Evolutionary conservation across 805 yeast genomes (phyloP).

Genomic region (Tanozyma kutaoensis): DNA sequence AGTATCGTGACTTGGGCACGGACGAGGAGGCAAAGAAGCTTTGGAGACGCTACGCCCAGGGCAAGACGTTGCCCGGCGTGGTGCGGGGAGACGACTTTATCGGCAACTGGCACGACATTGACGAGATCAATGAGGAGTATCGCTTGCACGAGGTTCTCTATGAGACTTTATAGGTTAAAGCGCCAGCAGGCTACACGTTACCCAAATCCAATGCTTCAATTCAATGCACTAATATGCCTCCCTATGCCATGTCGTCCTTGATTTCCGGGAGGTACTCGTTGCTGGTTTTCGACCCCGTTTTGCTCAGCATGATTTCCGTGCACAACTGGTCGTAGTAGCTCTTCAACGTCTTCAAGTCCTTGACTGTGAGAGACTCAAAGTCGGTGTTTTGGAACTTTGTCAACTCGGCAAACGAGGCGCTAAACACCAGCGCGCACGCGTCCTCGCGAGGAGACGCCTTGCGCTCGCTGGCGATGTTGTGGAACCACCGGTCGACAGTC

Average conservation of each 20-base stretch:
- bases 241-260: neutral
- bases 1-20: constrained; percentile 71
- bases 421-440: no score
- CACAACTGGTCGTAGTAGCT: constrained; percentile 25
- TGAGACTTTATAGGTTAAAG: constrained; percentile 43
- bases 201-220: no score
- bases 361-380: constrained; percentile 21
- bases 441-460: neutral
- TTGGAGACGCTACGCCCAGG: constrained; percentile 67
- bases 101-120: constrained; percentile 78
- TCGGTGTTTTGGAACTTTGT: constrained; percentile 19
- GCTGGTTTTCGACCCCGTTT: constrained; percentile 6
- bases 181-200: no score
- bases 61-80: constrained; percentile 71
- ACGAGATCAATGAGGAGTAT: constrained; percentile 76
- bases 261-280: constrained; percentile 5
- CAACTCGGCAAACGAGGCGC: constrained; percentile 11
- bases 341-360: constrained; percentile 20
- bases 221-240: no score
- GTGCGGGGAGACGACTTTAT: constrained; percentile 72
- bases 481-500: constrained; percentile 31
- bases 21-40: constrained; percentile 75
- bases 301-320: constrained; percentile 5
- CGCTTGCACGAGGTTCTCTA: constrained; percentile 49
- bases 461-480: constrained; percentile 10